Percentiles rank a stretch among this genome's conserved stretches.
Conservation (phyloP, 805 yeast genomes). For the Debaryomyces tyrocola region DNA sequence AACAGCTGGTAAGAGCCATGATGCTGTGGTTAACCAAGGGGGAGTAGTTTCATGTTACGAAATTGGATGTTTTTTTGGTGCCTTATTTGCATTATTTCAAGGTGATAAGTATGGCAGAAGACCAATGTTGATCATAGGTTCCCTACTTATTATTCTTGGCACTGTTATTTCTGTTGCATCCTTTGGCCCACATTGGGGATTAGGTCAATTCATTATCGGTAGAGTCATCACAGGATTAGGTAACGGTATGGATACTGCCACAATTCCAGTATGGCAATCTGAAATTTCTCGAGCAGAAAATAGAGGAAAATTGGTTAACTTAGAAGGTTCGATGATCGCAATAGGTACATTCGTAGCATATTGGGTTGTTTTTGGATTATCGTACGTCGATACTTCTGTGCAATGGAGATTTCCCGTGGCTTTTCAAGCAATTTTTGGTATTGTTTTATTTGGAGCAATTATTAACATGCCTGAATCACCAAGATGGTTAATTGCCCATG, state of each 20-base stretch:
- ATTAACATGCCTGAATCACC: constrained; percentile 53
- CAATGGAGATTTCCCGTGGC: constrained; percentile 48
- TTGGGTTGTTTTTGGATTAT: constrained; percentile 72
- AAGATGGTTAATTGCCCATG: constrained; percentile 51
- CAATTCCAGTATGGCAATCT: constrained; percentile 80
- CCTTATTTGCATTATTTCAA: constrained; percentile 55
- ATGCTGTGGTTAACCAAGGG: constrained; percentile 45
- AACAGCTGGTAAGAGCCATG: constrained; percentile 20
- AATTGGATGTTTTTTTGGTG: constrained; percentile 75
- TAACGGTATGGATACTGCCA: constrained; percentile 71
- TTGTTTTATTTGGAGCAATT: constrained; percentile 39
- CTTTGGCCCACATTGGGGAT: constrained; percentile 31
- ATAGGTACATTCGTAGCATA: constrained; percentile 72
- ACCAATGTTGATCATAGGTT: constrained; percentile 57
- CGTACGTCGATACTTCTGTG: constrained; percentile 48
- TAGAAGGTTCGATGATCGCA: constrained; percentile 67
- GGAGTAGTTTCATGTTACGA: constrained; percentile 66
- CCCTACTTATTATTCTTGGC: constrained; percentile 58
- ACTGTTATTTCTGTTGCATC: constrained; percentile 56
- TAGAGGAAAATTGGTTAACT: constrained; percentile 66
- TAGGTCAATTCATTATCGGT: constrained; percentile 70
- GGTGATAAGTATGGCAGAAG: constrained; percentile 72
- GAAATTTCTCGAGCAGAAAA: constrained; percentile 61
- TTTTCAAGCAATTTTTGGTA: constrained; percentile 50
- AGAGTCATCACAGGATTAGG: constrained; percentile 74